A percentile compares a stretch with the other conserved stretches of the same genome.
Evolutionary conservation across 345 rosid species (phyloP).

Genomic region (Streptanthus diversifolius): DNA sequence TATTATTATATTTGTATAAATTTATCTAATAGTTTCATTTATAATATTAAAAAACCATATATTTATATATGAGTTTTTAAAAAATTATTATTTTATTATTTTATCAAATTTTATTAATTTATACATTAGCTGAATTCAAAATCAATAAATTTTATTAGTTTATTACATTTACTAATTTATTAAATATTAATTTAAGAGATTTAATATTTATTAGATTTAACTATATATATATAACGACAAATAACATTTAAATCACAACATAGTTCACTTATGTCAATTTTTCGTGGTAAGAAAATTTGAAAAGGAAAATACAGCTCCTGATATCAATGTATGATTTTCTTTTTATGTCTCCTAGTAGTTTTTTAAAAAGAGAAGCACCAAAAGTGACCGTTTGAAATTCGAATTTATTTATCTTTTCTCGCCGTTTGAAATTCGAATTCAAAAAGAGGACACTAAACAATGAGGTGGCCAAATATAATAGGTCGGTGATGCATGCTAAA

Average conservation of each 20-base stretch:
- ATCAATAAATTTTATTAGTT: no score
- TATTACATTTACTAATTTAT: no score
- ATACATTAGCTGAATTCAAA: no score
- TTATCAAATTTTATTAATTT: no score
- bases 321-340: slow-evolving; percentile 16
- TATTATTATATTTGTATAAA: no score
- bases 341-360: slow-evolving; percentile 1
- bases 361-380: not conserved
- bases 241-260: not conserved
- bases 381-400: slow-evolving; percentile 40
- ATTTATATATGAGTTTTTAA: no score
- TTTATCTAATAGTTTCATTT: no score
- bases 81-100: no score
- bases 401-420: slow-evolving; percentile 8
- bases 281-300: not conserved
- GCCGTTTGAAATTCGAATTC: slow-evolving; percentile 38
- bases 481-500: not conserved
- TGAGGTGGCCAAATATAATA: not conserved
- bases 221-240: not conserved
- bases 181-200: no score
- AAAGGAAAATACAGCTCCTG: slow-evolving; percentile 13
- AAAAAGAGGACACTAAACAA: not conserved
- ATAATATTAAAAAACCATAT: no score
- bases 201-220: no score
- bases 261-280: not conserved